phyloP scores from a whole-genome alignment of 495 filamentous ascomycete genomes.

The Podospora pseudopauciseta region DNA sequence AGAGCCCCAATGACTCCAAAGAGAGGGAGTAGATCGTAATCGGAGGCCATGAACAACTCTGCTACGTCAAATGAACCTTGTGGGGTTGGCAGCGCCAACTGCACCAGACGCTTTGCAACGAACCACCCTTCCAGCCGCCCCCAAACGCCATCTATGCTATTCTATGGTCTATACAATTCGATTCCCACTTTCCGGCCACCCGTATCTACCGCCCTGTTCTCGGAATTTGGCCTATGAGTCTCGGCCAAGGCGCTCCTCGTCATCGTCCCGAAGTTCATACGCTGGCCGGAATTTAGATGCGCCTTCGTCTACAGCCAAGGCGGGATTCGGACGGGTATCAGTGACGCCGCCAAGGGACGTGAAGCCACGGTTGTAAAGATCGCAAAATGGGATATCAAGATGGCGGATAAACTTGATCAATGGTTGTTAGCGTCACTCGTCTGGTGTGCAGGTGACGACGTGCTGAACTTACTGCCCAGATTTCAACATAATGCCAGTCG shows the following conservation, averaged over 20 bases:
- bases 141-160: conserved; percentile 12
- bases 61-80: neutral
- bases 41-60: neutral
- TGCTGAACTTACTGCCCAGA: conserved; percentile 66
- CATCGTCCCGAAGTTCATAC: conserved; percentile 79
- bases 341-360: conserved; percentile 79
- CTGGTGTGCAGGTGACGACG: neutral
- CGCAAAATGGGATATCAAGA: conserved; percentile 73
- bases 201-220: neutral
- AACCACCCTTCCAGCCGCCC: neutral
- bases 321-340: conserved; percentile 88
- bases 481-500: conserved; percentile 95
- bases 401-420: conserved; percentile 69
- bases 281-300: conserved; percentile 66
- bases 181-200: neutral
- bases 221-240: conserved; percentile 35
- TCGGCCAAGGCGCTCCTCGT: conserved; percentile 80
- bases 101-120: neutral
- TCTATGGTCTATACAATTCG: conserved; percentile 16
- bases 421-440: neutral
- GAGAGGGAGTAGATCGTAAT: neutral
- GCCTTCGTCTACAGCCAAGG: conserved; percentile 48
- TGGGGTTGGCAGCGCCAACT: neutral
- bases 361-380: conserved; percentile 67
- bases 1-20: neutral